These are phyloP conservation scores for Leishmania turanica DNA, from an alignment of 208 protist genomes.

Conservation along the genomic window DNA sequence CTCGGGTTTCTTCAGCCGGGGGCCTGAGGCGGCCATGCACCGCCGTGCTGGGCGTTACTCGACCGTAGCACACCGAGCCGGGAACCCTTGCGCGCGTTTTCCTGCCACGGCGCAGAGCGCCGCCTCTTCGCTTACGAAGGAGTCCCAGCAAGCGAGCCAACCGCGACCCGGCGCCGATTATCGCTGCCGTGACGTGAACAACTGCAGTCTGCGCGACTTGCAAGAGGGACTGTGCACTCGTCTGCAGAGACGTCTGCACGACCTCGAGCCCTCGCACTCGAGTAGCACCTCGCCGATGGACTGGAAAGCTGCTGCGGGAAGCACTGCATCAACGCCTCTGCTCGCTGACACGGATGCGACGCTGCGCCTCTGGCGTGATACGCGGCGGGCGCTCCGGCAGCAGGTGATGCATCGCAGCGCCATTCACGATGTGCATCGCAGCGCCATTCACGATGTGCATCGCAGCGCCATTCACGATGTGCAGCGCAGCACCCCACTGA, in stretches of 20 bases:
- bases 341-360: neutral
- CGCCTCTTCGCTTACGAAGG: neutral
- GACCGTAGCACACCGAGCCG: neutral
- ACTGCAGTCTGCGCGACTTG: slow-evolving; percentile 18
- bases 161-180: neutral
- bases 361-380: slow-evolving; percentile 12
- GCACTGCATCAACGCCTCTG: neutral
- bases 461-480: neutral
- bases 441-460: too few relatives aligned
- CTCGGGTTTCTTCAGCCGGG: neutral
- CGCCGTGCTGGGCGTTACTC: neutral
- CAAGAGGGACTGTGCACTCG: slow-evolving; percentile 2
- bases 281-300: neutral
- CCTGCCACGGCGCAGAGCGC: neutral
- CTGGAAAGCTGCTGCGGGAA: neutral
- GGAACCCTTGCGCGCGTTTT: neutral
- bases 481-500: neutral
- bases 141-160: neutral
- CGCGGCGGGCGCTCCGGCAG: neutral
- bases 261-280: neutral
- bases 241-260: slow-evolving; percentile 10
- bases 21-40: neutral
- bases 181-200: neutral
- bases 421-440: too few relatives aligned
- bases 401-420: neutral